Conservation (phyloP, 2,329 filamentous ascomycete genomes). For the Arthrinium puccinioides region DNA sequence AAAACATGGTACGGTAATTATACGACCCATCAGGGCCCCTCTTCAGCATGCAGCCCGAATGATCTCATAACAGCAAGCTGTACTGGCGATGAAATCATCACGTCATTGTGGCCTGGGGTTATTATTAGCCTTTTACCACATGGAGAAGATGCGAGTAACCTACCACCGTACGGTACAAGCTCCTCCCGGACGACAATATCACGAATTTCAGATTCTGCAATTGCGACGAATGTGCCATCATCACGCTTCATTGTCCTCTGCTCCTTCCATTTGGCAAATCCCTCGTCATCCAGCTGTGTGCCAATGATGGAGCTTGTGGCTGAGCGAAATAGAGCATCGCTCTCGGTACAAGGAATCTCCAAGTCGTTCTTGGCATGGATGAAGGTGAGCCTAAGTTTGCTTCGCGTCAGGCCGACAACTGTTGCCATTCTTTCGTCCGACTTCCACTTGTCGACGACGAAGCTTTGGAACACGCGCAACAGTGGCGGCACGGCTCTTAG, state of each 20-base stretch:
- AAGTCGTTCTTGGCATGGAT: conserved; percentile 46
- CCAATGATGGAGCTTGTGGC: conserved; percentile 45
- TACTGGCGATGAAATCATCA: conserved; percentile 60
- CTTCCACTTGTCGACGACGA: conserved; percentile 43
- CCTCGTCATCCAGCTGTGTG: conserved; percentile 25
- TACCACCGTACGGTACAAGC: conserved; percentile 47
- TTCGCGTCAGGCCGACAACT: conserved; percentile 32
- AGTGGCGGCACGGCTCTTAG: conserved; percentile 38
- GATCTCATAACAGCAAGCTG: conserved; percentile 57
- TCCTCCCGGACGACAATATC: conserved; percentile 46
- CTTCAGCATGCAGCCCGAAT: conserved; percentile 36
- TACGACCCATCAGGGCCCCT: background rate
- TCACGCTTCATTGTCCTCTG: conserved; percentile 34
- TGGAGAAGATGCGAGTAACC: conserved; percentile 15
- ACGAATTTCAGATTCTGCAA: conserved; percentile 31
- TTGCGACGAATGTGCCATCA: conserved; percentile 39
- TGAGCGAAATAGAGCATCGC: conserved; percentile 54
- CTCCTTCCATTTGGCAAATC: conserved; percentile 37
- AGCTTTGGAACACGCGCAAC: conserved; percentile 36
- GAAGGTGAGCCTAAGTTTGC: conserved; percentile 36
- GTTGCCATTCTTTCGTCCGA: conserved; percentile 39
- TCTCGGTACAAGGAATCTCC: conserved; percentile 73
- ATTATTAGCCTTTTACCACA: conserved; percentile 6
- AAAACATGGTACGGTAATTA: too few species aligned
- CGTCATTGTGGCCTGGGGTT: conserved; percentile 57